Conservation (phyloP, 176 grass and related monocot species). For the Oryza rufipogon region DNA sequence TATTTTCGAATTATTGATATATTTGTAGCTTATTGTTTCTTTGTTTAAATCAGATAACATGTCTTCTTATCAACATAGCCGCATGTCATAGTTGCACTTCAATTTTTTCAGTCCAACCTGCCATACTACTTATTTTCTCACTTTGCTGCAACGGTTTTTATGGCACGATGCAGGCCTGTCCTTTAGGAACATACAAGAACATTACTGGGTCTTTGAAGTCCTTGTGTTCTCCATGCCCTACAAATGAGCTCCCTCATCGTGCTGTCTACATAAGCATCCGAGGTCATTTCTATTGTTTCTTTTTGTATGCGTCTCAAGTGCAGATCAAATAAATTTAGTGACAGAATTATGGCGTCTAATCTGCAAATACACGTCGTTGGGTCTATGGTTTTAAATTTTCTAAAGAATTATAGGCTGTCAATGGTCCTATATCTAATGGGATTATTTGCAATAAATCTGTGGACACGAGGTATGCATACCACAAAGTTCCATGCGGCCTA, state of each 20-base stretch:
- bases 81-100: neutral
- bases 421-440: slow-evolving; percentile 19
- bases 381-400: slow-evolving; percentile 11
- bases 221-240: slow-evolving; percentile 72
- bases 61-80: neutral
- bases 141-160: slow-evolving; percentile 28
- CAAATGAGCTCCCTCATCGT: slow-evolving; percentile 73
- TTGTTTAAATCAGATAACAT: slow-evolving; percentile 19
- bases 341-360: slow-evolving; percentile 14
- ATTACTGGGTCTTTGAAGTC: slow-evolving; percentile 83
- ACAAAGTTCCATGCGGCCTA: slow-evolving; percentile 2
- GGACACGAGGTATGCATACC: neutral
- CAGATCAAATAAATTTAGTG: neutral
- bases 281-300: slow-evolving; percentile 46
- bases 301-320: slow-evolving; percentile 29
- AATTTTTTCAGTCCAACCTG: slow-evolving; percentile 16
- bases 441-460: slow-evolving; percentile 27
- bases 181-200: slow-evolving; percentile 98
- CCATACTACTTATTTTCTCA: slow-evolving; percentile 29
- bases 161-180: slow-evolving; percentile 76
- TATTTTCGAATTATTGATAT: neutral
- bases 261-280: slow-evolving; percentile 67
- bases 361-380: slow-evolving; percentile 1
- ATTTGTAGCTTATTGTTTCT: slow-evolving; percentile 33
- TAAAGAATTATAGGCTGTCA: neutral